Evolutionary conservation across 352 stramenopile species (phyloP).

Genomic region (Phytophthora lateralis): DNA sequence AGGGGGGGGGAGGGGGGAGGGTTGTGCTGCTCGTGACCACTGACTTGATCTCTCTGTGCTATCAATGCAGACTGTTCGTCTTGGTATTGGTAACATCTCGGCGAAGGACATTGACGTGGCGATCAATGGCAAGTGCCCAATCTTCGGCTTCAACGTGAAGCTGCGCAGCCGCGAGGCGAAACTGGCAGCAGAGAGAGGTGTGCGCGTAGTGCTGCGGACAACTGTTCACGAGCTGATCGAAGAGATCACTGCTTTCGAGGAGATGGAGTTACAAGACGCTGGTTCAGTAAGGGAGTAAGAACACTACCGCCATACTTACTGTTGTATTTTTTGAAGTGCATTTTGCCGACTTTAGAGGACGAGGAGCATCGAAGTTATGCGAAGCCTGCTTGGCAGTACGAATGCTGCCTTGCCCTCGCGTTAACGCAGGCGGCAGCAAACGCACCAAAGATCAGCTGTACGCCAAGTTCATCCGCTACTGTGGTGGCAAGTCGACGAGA

Average conservation of each 20-base stretch:
- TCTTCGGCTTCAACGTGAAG: conserved; percentile 87
- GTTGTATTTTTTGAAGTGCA: no score
- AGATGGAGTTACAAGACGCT: conserved; percentile 20
- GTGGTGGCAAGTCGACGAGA: no score
- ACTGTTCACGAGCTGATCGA: conserved; percentile 84
- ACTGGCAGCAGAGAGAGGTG: conserved; percentile 56
- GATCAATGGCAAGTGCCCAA: conserved; percentile 80
- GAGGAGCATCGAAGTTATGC: not conserved
- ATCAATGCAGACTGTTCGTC: conserved; percentile 59
- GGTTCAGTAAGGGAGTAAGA: conserved; percentile 11
- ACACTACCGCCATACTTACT: not conserved
- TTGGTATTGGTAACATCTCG: conserved; percentile 83
- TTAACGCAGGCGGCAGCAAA: no score
- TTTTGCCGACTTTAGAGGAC: not conserved
- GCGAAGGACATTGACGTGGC: conserved; percentile 81
- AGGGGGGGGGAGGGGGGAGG: no score
- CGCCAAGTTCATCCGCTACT: no score
- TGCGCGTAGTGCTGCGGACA: conserved; percentile 68
- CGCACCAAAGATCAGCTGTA: no score
- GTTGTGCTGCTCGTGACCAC: conserved; percentile 2
- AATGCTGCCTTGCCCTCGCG: no score
- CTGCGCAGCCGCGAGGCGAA: conserved; percentile 63
- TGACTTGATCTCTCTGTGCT: conserved; percentile 10
- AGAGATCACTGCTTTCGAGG: conserved; percentile 61
- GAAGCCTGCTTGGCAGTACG: not conserved